Percentiles rank a stretch among this genome's conserved stretches.
phyloP scores from a whole-genome alignment of 1,284 basidiomycete species.

The Clitocybe nebularis region DNA sequence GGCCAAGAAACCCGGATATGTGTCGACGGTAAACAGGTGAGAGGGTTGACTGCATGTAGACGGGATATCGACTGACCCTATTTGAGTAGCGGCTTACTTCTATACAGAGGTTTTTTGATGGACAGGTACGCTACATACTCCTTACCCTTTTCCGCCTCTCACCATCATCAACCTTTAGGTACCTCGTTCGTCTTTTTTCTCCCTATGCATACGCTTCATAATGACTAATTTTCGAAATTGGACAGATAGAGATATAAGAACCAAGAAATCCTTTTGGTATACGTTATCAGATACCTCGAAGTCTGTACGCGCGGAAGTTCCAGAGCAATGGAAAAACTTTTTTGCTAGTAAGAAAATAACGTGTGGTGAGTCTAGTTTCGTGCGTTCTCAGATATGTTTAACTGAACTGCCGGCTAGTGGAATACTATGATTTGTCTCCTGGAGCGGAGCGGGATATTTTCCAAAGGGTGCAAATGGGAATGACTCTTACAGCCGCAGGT shows the following conservation, averaged over 20 bases:
- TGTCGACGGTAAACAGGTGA: conserved; percentile 71
- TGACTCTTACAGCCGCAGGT: conserved; percentile 67
- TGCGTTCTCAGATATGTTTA: neutral
- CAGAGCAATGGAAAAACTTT: conserved; percentile 40
- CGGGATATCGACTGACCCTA: neutral
- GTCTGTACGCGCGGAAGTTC: conserved; percentile 41
- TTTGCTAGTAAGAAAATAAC: conserved; percentile 56
- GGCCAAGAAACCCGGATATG: conserved; percentile 55
- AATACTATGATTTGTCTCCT: conserved; percentile 47
- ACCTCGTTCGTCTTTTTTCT: conserved; percentile 37
- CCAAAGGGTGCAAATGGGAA: conserved; percentile 73
- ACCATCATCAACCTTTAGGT: conserved; percentile 31
- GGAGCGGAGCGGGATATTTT: conserved; percentile 68
- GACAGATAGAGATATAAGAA: conserved; percentile 43
- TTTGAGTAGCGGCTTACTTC: conserved; percentile 53
- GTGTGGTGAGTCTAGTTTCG: conserved; percentile 43
- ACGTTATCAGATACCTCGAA: conserved; percentile 42
- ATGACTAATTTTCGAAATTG: neutral
- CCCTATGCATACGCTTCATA: neutral
- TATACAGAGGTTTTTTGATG: conserved; percentile 68
- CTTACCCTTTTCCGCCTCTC: conserved; percentile 9
- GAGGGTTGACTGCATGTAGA: conserved; percentile 1
- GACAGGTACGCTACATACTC: conserved; percentile 43
- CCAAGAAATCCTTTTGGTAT: conserved; percentile 59
- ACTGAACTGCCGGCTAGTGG: conserved; percentile 39